phyloP scores from a whole-genome alignment of 345 rosid genomes.

The Gossypium longicalyx region DNA sequence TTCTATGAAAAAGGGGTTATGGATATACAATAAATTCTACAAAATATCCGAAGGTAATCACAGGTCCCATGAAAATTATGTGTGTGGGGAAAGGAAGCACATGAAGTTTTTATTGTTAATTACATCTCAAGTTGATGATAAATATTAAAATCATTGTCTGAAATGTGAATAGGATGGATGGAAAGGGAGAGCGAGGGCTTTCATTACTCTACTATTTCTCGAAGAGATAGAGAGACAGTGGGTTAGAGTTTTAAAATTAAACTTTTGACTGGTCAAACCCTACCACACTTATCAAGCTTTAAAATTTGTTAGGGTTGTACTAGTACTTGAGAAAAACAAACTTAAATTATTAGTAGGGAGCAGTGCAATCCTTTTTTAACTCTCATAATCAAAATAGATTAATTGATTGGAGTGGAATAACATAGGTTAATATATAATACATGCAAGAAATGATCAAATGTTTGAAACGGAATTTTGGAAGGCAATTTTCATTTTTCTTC shows the following conservation, averaged over 20 bases:
- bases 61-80: too few species aligned
- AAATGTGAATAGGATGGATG: background rate
- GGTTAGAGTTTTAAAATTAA: background rate
- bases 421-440: too few species aligned
- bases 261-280: conserved; percentile 7
- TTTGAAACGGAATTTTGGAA: too few species aligned
- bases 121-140: background rate
- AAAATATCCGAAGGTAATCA: too few species aligned
- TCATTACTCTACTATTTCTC: conserved; percentile 1
- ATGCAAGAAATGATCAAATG: too few species aligned
- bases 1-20: too few species aligned
- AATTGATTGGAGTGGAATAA: background rate
- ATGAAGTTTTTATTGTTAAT: background rate
- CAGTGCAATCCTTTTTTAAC: background rate
- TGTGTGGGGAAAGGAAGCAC: background rate
- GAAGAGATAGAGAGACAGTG: background rate
- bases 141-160: background rate
- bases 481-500: too few species aligned
- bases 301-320: background rate
- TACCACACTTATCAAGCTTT: background rate
- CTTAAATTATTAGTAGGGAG: background rate
- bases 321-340: background rate
- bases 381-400: background rate
- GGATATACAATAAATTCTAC: too few species aligned
- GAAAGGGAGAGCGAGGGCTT: background rate